Evolutionary conservation across 2,329 filamentous ascomycete genomes (phyloP).

Genomic region (Claviceps lovelessii): DNA sequence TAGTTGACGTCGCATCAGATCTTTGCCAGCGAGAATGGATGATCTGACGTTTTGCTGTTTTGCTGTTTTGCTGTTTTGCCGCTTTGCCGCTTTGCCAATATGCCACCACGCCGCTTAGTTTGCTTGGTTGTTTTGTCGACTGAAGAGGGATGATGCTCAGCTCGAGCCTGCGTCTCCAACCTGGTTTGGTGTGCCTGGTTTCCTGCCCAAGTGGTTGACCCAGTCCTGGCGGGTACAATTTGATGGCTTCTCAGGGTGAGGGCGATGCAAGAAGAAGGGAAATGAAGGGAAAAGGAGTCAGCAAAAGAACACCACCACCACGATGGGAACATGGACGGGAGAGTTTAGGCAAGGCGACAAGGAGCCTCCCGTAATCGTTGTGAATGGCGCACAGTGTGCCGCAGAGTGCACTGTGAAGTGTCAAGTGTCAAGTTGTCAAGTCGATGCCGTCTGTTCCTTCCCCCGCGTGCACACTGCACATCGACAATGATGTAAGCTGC

Average conservation of each 20-base stretch:
- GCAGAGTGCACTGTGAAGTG: too few species aligned
- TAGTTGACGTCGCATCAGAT: constrained; percentile 3
- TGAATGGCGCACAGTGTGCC: too few species aligned
- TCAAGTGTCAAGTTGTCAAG: too few species aligned
- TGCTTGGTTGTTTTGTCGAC: too few species aligned
- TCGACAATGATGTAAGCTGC: too few species aligned
- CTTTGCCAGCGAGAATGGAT: not conserved
- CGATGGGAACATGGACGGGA: not conserved
- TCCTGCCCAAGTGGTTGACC: too few species aligned
- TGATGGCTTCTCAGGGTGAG: not conserved
- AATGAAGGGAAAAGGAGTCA: not conserved
- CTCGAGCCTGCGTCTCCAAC: not conserved
- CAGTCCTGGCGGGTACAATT: not conserved
- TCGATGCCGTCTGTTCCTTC: too few species aligned
- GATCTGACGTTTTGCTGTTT: not conserved
- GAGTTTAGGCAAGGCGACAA: too few species aligned
- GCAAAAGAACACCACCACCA: not conserved
- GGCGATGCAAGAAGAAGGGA: not conserved
- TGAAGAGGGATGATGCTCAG: not conserved
- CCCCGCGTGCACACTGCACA: too few species aligned
- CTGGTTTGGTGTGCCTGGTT: too few species aligned
- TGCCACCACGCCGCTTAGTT: too few species aligned
- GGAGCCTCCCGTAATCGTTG: too few species aligned
- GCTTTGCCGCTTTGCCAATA: not conserved
- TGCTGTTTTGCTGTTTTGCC: not conserved